phyloP scores from a whole-genome alignment of 768 basidiomycete genomes.

The Cyclocybe cylindracea region DNA sequence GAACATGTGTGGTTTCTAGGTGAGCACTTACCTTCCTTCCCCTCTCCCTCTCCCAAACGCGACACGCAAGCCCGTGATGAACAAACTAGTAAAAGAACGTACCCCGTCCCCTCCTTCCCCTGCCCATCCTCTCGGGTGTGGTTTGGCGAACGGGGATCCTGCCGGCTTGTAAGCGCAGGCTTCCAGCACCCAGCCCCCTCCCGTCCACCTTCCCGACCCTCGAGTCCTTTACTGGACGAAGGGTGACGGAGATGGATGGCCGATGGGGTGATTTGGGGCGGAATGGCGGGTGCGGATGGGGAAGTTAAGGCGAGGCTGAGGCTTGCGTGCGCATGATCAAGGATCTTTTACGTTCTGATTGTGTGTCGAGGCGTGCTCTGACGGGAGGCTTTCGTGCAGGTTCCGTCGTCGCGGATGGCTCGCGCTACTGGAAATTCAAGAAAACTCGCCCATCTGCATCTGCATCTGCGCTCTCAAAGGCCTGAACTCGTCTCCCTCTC shows the following conservation, averaged over 20 bases:
- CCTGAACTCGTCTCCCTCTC: too few species aligned
- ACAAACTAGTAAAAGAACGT: conserved; percentile 88
- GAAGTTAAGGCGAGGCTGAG: conserved; percentile 93
- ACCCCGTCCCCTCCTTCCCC: conserved; percentile 48
- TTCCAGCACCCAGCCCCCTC: background rate
- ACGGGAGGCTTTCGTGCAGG: too few species aligned
- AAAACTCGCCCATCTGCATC: too few species aligned
- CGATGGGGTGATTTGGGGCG: conserved; percentile 21
- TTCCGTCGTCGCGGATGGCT: too few species aligned
- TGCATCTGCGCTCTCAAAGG: too few species aligned
- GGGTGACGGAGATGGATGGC: conserved; percentile 21
- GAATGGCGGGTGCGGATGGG: conserved; percentile 68
- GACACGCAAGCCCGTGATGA: conserved; percentile 59
- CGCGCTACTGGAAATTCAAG: too few species aligned
- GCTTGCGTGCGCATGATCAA: conserved; percentile 16
- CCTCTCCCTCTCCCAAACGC: conserved; percentile 13
- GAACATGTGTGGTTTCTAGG: too few species aligned
- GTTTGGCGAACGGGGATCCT: conserved; percentile 12
- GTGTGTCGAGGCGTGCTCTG: too few species aligned
- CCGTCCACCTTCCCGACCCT: conserved; percentile 9
- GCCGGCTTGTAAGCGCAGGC: conserved; percentile 18
- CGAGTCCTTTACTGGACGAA: conserved; percentile 13
- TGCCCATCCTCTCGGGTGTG: conserved; percentile 13
- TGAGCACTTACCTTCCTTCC: conserved; percentile 26
- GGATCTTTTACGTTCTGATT: background rate